Conservation (phyloP, 1,284 basidiomycete species). For the Neolentinus lepideus region DNA sequence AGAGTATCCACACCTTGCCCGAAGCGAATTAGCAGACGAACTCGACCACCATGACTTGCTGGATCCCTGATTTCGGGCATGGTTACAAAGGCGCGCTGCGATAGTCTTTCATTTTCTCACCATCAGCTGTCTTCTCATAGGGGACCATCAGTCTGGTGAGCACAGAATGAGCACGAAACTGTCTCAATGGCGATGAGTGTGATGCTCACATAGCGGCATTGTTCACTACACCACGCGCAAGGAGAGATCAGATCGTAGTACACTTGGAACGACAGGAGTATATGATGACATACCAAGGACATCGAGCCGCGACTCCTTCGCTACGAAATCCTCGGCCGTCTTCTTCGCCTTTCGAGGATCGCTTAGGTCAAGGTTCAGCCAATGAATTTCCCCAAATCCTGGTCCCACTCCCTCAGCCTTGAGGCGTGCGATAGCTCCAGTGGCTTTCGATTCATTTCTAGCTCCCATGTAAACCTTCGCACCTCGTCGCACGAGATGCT, state of each 20-base stretch:
- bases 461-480: slow-evolving; percentile 38
- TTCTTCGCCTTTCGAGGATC: slow-evolving; percentile 33
- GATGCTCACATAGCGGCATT: slow-evolving; percentile 40
- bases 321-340: slow-evolving; percentile 39
- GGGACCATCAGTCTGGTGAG: slow-evolving; percentile 15
- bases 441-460: slow-evolving; percentile 30
- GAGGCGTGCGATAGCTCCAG: slow-evolving; percentile 29
- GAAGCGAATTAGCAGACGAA: not conserved
- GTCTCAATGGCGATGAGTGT: not conserved
- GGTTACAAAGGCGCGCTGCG: slow-evolving; percentile 1
- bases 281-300: slow-evolving; percentile 34
- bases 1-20: not conserved
- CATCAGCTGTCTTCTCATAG: slow-evolving; percentile 24
- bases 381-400: slow-evolving; percentile 32
- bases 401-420: slow-evolving; percentile 23
- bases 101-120: slow-evolving; percentile 13
- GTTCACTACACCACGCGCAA: slow-evolving; percentile 29
- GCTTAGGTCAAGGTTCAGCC: slow-evolving; percentile 37
- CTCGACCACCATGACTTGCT: slow-evolving; percentile 25
- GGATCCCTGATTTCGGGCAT: slow-evolving; percentile 22
- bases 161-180: not conserved
- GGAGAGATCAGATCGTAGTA: not conserved
- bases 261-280: not conserved
- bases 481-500: slow-evolving; percentile 30
- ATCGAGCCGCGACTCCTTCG: slow-evolving; percentile 41